Conservation (phyloP, 176 grass and related monocot species). For the Canna indica region DNA sequence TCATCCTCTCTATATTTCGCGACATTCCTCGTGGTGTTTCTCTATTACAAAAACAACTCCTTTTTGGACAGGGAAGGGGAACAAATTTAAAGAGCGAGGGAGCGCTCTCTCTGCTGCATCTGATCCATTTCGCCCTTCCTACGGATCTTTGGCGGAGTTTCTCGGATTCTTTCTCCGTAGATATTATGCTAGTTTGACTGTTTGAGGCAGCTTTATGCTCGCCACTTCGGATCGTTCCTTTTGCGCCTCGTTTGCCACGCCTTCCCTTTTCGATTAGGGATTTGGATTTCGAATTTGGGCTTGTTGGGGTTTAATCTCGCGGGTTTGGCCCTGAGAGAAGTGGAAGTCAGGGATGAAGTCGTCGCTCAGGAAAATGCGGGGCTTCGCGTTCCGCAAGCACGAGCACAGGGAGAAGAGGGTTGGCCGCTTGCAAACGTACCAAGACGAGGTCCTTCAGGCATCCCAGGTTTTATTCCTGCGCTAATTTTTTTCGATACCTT, state of each 20-base stretch:
- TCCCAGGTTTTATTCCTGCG: constrained; percentile 32
- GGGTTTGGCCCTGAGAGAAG: neutral
- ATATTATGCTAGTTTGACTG: neutral
- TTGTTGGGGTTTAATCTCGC: neutral
- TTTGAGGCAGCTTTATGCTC: too few relatives aligned
- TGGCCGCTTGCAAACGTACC: constrained; percentile 32
- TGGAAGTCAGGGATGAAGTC: constrained; percentile 58
- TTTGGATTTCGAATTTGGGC: neutral
- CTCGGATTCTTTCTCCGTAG: neutral
- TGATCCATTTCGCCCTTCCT: neutral
- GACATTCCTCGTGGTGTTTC: neutral
- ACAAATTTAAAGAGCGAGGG: neutral
- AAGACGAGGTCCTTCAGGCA: constrained; percentile 72
- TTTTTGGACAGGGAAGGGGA: neutral
- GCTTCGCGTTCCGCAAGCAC: constrained; percentile 35
- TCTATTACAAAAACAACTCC: neutral
- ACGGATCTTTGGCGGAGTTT: neutral
- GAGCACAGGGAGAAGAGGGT: constrained; percentile 37
- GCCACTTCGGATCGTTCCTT: too few relatives aligned
- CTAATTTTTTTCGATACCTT: neutral
- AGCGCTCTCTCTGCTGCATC: neutral
- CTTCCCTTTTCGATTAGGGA: neutral
- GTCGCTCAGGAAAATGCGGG: constrained; percentile 67
- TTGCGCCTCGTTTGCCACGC: neutral
- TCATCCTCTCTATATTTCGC: neutral